A percentile compares a stretch with the other conserved stretches of the same genome.
Evolutionary conservation across 768 basidiomycete genomes (phyloP).

Genomic region (Boletellus ananas): DNA sequence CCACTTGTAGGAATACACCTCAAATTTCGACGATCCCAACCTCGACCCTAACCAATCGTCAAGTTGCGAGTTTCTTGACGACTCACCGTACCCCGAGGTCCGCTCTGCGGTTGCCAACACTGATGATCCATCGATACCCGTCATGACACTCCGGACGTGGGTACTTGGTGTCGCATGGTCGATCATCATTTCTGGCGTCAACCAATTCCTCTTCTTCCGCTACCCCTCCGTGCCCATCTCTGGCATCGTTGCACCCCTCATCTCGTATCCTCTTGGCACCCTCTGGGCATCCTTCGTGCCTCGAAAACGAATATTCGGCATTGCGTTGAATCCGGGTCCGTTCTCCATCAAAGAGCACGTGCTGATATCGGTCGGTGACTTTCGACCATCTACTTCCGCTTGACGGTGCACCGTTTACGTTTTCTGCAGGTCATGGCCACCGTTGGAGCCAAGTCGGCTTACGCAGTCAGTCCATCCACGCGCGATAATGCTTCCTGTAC

Average conservation of each 20-base stretch:
- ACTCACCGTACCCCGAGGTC: conserved; percentile 72
- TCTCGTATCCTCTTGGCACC: conserved; percentile 67
- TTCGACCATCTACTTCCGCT: conserved; percentile 30
- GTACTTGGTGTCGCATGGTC: conserved; percentile 68
- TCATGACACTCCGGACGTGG: conserved; percentile 66
- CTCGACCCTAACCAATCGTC: conserved; percentile 11
- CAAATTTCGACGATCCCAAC: conserved; percentile 26
- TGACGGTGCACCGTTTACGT: conserved; percentile 20
- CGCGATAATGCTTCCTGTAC: background rate
- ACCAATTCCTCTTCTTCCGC: conserved; percentile 78
- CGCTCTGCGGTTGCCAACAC: conserved; percentile 67
- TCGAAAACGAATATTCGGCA: conserved; percentile 51
- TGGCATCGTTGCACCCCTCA: conserved; percentile 65
- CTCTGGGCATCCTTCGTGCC: conserved; percentile 53
- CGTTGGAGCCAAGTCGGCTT: conserved; percentile 58
- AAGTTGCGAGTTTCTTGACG: conserved; percentile 41
- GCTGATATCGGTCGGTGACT: conserved; percentile 47
- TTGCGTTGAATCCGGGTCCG: conserved; percentile 68
- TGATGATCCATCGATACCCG: conserved; percentile 62
- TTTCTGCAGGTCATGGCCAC: conserved; percentile 46
- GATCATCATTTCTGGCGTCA: conserved; percentile 59
- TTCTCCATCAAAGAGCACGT: conserved; percentile 80
- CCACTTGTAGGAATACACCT: background rate
- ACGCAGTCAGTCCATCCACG: conserved; percentile 41
- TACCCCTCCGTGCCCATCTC: conserved; percentile 63